phyloP scores from a whole-genome alignment of 192 early-diverging fungal species.

The Kickxella alabastrina region DNA sequence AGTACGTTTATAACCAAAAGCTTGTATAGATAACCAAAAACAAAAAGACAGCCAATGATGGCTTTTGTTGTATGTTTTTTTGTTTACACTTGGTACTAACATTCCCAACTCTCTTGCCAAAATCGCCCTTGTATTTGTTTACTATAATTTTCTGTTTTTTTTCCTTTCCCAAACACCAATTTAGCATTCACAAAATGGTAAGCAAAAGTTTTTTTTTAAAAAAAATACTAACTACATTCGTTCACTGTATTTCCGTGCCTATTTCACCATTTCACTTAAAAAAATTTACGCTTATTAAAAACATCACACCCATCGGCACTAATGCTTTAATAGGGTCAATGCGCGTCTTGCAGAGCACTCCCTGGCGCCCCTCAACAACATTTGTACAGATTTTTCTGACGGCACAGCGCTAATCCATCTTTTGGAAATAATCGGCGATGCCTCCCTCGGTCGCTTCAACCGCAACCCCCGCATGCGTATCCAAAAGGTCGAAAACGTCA shows the following conservation, averaged over 20 bases:
- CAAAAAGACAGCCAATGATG: too few species aligned
- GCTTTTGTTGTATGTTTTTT: too few species aligned
- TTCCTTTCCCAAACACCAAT: not conserved
- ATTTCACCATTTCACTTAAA: too few species aligned
- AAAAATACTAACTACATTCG: not conserved
- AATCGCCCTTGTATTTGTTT: not conserved
- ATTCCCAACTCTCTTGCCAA: too few species aligned
- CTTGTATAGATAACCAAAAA: too few species aligned
- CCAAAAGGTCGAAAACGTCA: conserved; percentile 93
- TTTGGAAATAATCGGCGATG: conserved; percentile 93
- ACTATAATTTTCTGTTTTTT: not conserved
- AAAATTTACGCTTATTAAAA: too few species aligned
- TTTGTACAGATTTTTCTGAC: conserved; percentile 61
- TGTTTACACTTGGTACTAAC: not conserved
- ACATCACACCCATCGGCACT: too few species aligned
- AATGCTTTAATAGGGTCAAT: conserved; percentile 73
- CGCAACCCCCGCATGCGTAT: conserved; percentile 85
- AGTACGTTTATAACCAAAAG: conserved; percentile 71
- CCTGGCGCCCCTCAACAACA: conserved; percentile 46
- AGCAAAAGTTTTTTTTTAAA: not conserved
- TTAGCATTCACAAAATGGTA: conserved; percentile 83
- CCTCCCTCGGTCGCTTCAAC: conserved; percentile 81
- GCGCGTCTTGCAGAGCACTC: conserved; percentile 61
- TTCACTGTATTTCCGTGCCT: not conserved
- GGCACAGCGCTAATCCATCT: conserved; percentile 70